Evolutionary conservation across 371 early-diverging fungal genomes (phyloP), one percentile per base, ranked within the genome.

Genomic region (Apophysomyces elegans): DNA sequence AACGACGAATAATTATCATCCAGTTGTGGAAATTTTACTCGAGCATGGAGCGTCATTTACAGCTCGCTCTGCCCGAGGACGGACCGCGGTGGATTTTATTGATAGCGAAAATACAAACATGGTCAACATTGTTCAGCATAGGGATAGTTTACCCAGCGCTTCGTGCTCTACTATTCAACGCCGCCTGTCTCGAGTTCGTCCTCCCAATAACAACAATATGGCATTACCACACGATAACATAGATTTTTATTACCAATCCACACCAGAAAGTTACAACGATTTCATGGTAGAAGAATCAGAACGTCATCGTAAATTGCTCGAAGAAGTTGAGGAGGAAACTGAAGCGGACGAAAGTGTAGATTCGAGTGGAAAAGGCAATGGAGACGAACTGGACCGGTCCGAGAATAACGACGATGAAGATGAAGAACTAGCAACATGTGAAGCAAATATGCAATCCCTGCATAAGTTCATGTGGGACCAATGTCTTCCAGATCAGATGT

Each of bases 401-500:
- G 60, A 26, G 5, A n/a, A 45, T 43, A 16, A 59, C 8, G 61
- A 62, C 37, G 45, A 63, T 16, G 66, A 67, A 9, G 61, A 61
- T 0, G 37, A 60, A 21, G 69, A 63, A 3, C 16, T 66, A 41
- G 58, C 50, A 35, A 43, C 37, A 11, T 78, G 58, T 41, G 74
- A 75, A 41, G 68, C 66, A 7, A 71, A 73, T 56, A 68, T 74
- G 56, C 65, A 68, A 59, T 78, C 81, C 1, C 72, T 77, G 37
- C 79, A 84, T 39, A 81, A 86, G 56, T 94, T 94, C 77, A 74
- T 84, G n/a, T 95, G 91, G 92, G 88, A 90, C 50, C 79, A 74
- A 43, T 91, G 94, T 73, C 78, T 85, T 44, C 90, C 88, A 4
- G 90, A 94, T 75, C 95, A 94, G 76, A 95, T 95, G 95, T 91